A percentile compares a stretch with the other conserved stretches of the same genome.
phyloP scores from a whole-genome alignment of 257 asterid genomes.

The Coffea canephora region DNA sequence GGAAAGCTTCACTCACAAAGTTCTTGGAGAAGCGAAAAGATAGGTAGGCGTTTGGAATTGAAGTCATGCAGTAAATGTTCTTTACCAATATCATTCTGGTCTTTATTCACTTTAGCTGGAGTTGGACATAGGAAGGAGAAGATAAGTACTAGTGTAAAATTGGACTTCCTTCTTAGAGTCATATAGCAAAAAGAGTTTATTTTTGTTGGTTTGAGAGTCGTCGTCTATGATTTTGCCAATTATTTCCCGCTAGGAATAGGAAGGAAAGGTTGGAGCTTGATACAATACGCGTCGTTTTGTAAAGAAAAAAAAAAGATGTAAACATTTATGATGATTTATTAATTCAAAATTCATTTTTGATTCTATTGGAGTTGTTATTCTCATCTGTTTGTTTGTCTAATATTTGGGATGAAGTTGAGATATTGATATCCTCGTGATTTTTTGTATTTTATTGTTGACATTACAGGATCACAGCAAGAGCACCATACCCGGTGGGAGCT shows the following conservation, averaged over 20 bases:
- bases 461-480: constrained; percentile 31
- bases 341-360: not conserved
- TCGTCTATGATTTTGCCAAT: not conserved
- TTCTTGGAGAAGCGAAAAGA: constrained; percentile 49
- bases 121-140: not conserved
- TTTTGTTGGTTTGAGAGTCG: not conserved
- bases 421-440: not conserved
- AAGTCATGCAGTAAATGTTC: not conserved
- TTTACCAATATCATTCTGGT: not conserved
- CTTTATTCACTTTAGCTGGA: not conserved
- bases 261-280: not conserved
- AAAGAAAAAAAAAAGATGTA: not conserved
- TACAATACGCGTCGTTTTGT: not conserved
- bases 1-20: constrained; percentile 42
- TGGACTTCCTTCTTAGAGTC: not conserved
- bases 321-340: not conserved
- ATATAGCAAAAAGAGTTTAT: too few relatives aligned
- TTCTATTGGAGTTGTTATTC: not conserved
- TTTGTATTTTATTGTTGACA: not conserved
- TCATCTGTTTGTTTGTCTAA: not conserved
- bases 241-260: not conserved
- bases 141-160: not conserved
- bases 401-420: not conserved
- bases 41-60: constrained; percentile 27
- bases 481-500: constrained; percentile 27